Conservation (phyloP, 2,329 filamentous ascomycete genomes). For the Chaetomium strumarium region DNA sequence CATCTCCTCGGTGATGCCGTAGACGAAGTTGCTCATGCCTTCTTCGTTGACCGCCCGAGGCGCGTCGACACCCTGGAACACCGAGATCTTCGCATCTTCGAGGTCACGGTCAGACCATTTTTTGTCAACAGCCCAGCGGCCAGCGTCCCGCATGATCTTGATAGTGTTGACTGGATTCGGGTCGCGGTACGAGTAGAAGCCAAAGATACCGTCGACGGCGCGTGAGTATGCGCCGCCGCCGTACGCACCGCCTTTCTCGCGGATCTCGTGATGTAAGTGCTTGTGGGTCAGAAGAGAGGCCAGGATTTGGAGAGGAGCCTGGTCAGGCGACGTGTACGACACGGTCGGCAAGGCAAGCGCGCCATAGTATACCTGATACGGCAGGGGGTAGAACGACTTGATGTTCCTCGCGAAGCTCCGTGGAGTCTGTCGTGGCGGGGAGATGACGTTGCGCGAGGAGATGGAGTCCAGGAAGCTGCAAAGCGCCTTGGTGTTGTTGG, state of each 20-base stretch:
- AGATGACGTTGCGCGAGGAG: conserved; percentile 39
- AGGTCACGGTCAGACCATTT: conserved; percentile 78
- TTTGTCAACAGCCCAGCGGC: conserved; percentile 74
- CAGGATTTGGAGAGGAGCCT: conserved; percentile 79
- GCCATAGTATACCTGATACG: conserved; percentile 96
- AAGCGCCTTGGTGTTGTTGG: conserved; percentile 64
- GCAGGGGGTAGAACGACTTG: conserved; percentile 87
- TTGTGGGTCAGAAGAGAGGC: conserved; percentile 93
- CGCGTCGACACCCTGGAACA: conserved; percentile 89
- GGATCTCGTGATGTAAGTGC: conserved; percentile 92
- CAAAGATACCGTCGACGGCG: conserved; percentile 77
- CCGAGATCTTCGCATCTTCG: conserved; percentile 91
- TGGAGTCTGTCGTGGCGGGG: conserved; percentile 31
- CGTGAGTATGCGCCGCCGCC: conserved; percentile 83
- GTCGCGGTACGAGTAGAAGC: conserved; percentile 94
- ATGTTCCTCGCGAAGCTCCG: conserved; percentile 42
- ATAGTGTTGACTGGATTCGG: conserved; percentile 89
- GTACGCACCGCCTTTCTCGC: conserved; percentile 95
- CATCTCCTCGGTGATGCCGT: conserved; percentile 83
- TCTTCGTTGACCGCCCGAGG: conserved; percentile 82
- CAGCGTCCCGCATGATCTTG: conserved; percentile 75
- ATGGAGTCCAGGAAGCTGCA: conserved; percentile 61
- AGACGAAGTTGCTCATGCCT: conserved; percentile 79
- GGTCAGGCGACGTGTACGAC: conserved; percentile 69
- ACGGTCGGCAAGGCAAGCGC: conserved; percentile 75